phyloP scores from a whole-genome alignment of 768 basidiomycete species.

The Boletus eberwhitei region DNA sequence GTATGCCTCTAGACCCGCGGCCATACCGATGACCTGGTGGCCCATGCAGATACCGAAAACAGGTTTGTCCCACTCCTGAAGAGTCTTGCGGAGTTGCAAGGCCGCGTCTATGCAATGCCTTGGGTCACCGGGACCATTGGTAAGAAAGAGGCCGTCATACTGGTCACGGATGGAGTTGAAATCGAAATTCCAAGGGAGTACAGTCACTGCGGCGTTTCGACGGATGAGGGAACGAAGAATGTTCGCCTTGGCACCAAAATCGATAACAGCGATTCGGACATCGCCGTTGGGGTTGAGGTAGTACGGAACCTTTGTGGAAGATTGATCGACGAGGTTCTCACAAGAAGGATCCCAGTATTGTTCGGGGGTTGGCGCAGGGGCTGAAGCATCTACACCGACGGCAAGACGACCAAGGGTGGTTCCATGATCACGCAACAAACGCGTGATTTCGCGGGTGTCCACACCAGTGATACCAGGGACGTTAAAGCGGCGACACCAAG shows the following conservation, averaged over 20 bases:
- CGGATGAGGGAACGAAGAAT: slow-evolving; percentile 90
- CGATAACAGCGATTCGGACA: slow-evolving; percentile 91
- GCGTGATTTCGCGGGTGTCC: slow-evolving; percentile 95
- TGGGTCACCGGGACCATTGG: slow-evolving; percentile 97
- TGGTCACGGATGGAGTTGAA: slow-evolving; percentile 89
- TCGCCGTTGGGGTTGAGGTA: slow-evolving; percentile 83
- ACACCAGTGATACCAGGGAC: slow-evolving; percentile 96
- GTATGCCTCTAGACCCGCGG: slow-evolving; percentile 94
- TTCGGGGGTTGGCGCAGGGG: slow-evolving; percentile 53
- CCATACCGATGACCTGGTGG: slow-evolving; percentile 96
- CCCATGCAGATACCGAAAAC: slow-evolving; percentile 99
- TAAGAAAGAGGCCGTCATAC: slow-evolving; percentile 92
- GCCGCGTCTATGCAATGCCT: slow-evolving; percentile 84
- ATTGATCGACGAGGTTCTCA: slow-evolving; percentile 93
- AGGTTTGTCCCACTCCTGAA: slow-evolving; percentile 88
- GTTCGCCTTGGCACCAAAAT: slow-evolving; percentile 98
- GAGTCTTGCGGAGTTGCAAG: slow-evolving; percentile 71
- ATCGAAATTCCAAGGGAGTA: slow-evolving; percentile 96
- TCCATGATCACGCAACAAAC: slow-evolving; percentile 90
- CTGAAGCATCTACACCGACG: slow-evolving; percentile 66
- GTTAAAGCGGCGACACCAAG: slow-evolving; percentile 89
- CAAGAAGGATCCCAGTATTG: slow-evolving; percentile 91
- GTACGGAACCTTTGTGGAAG: slow-evolving; percentile 83
- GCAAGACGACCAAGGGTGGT: slow-evolving; percentile 93
- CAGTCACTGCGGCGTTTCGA: slow-evolving; percentile 89